These are phyloP conservation scores for Acanthamoeba healyi DNA, from an alignment of 208 protist genomes.

Conservation along the genomic window DNA sequence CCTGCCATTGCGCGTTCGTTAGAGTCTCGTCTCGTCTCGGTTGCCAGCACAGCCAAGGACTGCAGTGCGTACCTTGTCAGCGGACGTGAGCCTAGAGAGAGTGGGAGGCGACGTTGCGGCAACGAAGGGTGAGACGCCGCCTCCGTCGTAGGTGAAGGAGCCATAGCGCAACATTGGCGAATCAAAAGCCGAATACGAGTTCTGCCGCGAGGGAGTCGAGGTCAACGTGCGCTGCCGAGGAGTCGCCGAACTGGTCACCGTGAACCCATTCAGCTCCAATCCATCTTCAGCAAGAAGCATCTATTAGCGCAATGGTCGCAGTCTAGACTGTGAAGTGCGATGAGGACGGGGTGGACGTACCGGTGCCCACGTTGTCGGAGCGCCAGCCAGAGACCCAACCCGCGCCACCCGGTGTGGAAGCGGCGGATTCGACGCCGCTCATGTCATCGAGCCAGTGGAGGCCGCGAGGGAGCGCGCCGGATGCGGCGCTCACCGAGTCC, in stretches of 20 bases:
- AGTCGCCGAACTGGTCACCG: not conserved
- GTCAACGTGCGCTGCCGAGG: not conserved
- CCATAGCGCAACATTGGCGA: not conserved
- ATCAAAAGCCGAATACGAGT: not conserved
- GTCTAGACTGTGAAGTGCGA: not conserved
- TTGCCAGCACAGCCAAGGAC: not conserved
- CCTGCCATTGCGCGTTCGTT: not conserved
- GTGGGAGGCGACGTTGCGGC: too few species aligned
- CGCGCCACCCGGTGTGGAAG: not conserved
- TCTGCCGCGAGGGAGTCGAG: not conserved
- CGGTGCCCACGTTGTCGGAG: not conserved
- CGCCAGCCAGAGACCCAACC: not conserved
- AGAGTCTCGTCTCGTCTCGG: too few species aligned
- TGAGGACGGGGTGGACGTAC: not conserved
- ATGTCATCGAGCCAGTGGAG: conserved; percentile 9
- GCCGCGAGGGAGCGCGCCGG: not conserved
- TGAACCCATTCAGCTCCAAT: not conserved
- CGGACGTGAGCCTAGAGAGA: too few species aligned
- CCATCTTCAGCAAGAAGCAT: not conserved
- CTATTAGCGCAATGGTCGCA: too few species aligned
- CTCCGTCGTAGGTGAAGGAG: not conserved
- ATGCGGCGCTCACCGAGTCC: not conserved
- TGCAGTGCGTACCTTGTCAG: too few species aligned
- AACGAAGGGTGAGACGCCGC: not conserved
- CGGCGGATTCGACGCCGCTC: not conserved